Conservation (phyloP, 306 rosid species). For the Clitoria ternatea region DNA sequence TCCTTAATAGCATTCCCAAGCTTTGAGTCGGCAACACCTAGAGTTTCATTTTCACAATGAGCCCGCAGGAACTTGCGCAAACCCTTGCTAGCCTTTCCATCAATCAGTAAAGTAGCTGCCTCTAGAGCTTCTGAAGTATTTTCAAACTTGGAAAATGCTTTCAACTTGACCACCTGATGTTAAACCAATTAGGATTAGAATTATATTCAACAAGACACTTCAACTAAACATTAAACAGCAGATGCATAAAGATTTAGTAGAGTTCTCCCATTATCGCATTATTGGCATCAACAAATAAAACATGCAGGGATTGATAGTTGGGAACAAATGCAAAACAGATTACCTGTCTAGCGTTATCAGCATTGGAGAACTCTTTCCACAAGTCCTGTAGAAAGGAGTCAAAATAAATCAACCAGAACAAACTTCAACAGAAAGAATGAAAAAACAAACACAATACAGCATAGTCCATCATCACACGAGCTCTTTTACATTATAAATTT, state of each 20-base stretch:
- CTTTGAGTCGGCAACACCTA: slow-evolving; percentile 90
- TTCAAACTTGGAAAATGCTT: slow-evolving; percentile 88
- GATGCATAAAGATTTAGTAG: background rate
- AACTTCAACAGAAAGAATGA: background rate
- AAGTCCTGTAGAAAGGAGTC: slow-evolving; percentile 50
- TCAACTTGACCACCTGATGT: slow-evolving; percentile 71
- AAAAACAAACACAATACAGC: background rate
- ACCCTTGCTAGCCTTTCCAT: slow-evolving; percentile 87
- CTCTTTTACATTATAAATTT: background rate
- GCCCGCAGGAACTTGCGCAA: slow-evolving; percentile 79
- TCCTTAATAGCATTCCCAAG: slow-evolving; percentile 85
- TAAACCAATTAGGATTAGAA: background rate
- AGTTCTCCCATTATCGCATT: background rate
- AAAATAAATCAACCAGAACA: background rate
- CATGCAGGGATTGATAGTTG: background rate
- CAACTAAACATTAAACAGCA: background rate
- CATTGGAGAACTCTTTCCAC: slow-evolving; percentile 50
- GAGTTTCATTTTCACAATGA: slow-evolving; percentile 69
- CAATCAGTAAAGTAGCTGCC: slow-evolving; percentile 70
- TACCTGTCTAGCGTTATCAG: slow-evolving; percentile 85
- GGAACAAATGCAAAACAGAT: background rate
- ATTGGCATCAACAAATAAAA: background rate
- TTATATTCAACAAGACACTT: background rate
- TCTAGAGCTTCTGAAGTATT: slow-evolving; percentile 85
- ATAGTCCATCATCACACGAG: background rate